These are phyloP conservation scores for Effrenium voratum DNA, from an alignment of 73 alveolate genomes.

Conservation along the genomic window DNA sequence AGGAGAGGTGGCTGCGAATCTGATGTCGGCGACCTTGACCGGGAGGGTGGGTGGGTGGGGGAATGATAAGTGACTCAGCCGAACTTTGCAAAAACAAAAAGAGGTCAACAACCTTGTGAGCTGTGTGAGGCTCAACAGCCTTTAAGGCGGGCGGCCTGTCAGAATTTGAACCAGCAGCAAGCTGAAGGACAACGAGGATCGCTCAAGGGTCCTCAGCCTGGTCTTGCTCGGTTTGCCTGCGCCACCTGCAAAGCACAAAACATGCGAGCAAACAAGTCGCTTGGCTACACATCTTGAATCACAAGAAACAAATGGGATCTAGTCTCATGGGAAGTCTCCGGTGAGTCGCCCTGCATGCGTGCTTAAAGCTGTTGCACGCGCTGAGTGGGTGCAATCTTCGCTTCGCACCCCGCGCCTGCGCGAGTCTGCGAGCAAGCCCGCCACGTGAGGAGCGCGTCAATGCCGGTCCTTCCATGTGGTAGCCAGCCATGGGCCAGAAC, in stretches of 20 bases:
- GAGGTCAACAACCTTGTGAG: background rate
- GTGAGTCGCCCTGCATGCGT: too few relatives aligned
- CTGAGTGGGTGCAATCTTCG: too few relatives aligned
- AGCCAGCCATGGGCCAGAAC: slow-evolving; percentile 70
- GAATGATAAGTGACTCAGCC: background rate
- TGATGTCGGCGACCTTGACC: slow-evolving; percentile 42
- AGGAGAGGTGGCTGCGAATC: slow-evolving; percentile 58
- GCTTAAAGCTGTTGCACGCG: too few relatives aligned
- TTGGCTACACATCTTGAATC: background rate
- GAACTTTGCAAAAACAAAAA: background rate
- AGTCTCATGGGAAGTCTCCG: too few relatives aligned
- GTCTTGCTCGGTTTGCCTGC: slow-evolving; percentile 49
- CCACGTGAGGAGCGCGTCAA: slow-evolving; percentile 22
- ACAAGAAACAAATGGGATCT: background rate
- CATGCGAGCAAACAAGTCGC: background rate
- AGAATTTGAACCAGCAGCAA: slow-evolving; percentile 6
- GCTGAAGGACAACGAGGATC: slow-evolving; percentile 34
- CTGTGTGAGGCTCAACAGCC: background rate
- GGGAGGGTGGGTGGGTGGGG: background rate
- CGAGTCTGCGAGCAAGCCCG: slow-evolving; percentile 39
- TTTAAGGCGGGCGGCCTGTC: slow-evolving; percentile 11
- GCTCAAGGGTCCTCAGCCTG: background rate
- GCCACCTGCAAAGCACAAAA: background rate
- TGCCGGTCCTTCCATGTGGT: background rate
- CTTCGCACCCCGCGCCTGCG: slow-evolving; percentile 38